phyloP scores from a whole-genome alignment of 129 eudicot species.

The Heracleum sosnowskyi region DNA sequence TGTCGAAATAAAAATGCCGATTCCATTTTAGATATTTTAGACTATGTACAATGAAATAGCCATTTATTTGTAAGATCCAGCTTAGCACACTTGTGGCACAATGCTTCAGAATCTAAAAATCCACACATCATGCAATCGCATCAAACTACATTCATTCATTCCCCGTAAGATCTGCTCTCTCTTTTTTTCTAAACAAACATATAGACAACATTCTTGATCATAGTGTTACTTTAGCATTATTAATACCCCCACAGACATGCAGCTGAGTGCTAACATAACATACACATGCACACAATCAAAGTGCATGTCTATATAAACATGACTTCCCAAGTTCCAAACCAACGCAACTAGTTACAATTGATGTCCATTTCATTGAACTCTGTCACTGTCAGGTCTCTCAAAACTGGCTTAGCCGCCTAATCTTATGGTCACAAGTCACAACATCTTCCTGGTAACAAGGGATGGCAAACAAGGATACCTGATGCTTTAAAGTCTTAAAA shows the following conservation, averaged over 20 bases:
- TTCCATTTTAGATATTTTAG: too few species aligned
- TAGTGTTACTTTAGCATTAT: not conserved
- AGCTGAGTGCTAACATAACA: not conserved
- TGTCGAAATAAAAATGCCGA: too few species aligned
- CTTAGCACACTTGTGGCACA: too few species aligned
- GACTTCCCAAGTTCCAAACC: not conserved
- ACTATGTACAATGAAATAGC: too few species aligned
- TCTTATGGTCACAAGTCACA: not conserved
- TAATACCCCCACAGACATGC: not conserved
- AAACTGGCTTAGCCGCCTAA: not conserved
- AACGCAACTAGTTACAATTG: not conserved
- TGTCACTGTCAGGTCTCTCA: not conserved
- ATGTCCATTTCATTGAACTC: not conserved
- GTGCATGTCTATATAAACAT: not conserved
- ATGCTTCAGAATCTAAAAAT: too few species aligned
- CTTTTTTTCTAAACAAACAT: too few species aligned
- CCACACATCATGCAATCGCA: too few species aligned
- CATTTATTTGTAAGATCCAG: too few species aligned
- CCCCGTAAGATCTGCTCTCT: too few species aligned
- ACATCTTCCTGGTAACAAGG: slow-evolving; percentile 51
- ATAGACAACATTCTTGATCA: not conserved
- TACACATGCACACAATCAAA: not conserved
- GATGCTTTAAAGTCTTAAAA: slow-evolving; percentile 11
- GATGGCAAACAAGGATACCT: slow-evolving; percentile 46
- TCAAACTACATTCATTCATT: too few species aligned